Evolutionary conservation across 2,329 filamentous ascomycete genomes (phyloP), one percentile per base, ranked within the genome.

Genomic region (Ophiocordyceps camponoti-floridani): DNA sequence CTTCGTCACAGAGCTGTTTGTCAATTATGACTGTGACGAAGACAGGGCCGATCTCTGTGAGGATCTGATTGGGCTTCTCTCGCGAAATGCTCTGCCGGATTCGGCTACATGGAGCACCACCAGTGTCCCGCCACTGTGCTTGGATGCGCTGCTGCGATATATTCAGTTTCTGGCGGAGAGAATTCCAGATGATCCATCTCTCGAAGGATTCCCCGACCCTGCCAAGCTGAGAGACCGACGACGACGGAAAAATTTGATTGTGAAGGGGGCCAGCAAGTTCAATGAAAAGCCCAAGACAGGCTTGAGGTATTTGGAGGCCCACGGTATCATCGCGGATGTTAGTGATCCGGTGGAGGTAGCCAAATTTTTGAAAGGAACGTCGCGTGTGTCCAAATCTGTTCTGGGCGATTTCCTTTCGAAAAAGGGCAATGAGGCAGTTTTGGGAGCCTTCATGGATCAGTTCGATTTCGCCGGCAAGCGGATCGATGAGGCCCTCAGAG

Each of bases 101-200:
- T 94, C 91, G 9, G 91, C 89, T 6, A 95, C 88, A 6, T 98
- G 91, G 91, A 98, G 93, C 60, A 98, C 91, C 11, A 95, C 89
- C 5, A 98, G 94, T 57, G 93, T 98, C 1, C 91, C 91, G 14
- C 91, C 91, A 1, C 67, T 98, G 3, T 98, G 91, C 55, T 69
- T 98, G 19, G 91, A 98, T 63, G 87, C 91, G 10, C 68, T 98
- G 11, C 69, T 98, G 23, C 81, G 86, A 14, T 96, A 88, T 54
- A 77, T 98, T 31, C 88, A 95, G 56, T 94, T 86, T 51, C 82
- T 98, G 51, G 83, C 86, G 1, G 87, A 94, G 58, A 76, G 91
- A 45, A 65, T 96, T 16, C 76, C 93, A 43, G 76, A 91, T 44
- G 67, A 76, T 26, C 77, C 84, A 0, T 59, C 65, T 2, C 66